Evolutionary conservation across 495 filamentous ascomycete genomes (phyloP), one percentile per base, ranked within the genome.

Genomic region (Bathelium albidoporum): DNA sequence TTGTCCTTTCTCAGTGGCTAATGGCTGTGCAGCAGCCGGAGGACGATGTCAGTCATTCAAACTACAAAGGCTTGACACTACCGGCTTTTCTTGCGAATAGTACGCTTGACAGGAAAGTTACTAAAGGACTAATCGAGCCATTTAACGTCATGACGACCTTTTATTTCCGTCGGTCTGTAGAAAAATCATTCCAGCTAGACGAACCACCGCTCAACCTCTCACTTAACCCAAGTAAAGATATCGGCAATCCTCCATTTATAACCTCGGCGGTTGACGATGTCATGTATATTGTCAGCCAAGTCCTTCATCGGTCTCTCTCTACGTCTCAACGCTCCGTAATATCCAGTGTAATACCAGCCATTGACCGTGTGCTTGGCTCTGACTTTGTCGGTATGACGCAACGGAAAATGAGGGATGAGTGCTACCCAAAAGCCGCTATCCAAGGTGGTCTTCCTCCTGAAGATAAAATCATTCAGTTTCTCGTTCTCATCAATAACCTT

Each of bases 371-470:
- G n/a, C 84, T 98, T 10, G 88, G 90, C 43, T 85, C 87, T 26
- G 94, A 97, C 75, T 97, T 97, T 70, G 84, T 97, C 64, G 90
- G 90, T 70, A 96, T 98, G 90, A 88, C 95, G 26, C 94, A 97
- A 69, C 87, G 93, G 45, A 95, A 93, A 71, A 96, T 98, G 94
- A 87, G 91, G 55, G 91, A 97, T 71, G 93, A 97, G 71, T 86
- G 83, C 66, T 97, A 96, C 73, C 92, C 91, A 0, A 87, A 87
- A 67, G 78, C 86, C 10, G 73, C 82, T 2, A 82, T 89, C 14
- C 86, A 89, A 70, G 90, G 91, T 49, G 85, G 82, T 12, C 76
- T 89, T 49, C 93, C 92, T 0, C 87, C 90, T 0, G 94, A 97
- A 71, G 84, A 90, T 62, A 88, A 86, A 61, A 84, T 93, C 58